Conservation (phyloP, 2,329 filamentous ascomycete species). For the Exophiala phaeomuriformis region DNA sequence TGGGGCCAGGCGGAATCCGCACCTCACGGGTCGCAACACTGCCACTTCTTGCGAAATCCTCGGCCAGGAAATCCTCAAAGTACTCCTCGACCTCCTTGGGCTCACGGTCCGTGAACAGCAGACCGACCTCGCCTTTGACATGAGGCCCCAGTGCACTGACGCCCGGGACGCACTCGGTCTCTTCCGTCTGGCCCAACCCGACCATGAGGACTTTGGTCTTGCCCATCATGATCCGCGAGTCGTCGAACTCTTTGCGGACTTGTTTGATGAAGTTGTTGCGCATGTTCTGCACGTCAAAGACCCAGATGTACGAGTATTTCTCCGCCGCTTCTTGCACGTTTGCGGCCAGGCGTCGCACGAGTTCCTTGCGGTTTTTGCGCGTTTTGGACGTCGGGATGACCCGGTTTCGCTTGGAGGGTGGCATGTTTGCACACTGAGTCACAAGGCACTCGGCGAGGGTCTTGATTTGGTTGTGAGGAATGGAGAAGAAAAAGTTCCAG, state of each 20-base stretch:
- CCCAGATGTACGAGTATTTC: conserved; percentile 82
- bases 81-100: conserved; percentile 61
- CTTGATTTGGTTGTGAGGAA: too few relatives aligned
- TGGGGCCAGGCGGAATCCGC: conserved; percentile 71
- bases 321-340: conserved; percentile 80
- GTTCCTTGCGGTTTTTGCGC: conserved; percentile 79
- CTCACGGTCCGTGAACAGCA: conserved; percentile 79
- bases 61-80: conserved; percentile 64
- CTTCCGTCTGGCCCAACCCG: conserved; percentile 71
- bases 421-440: conserved; percentile 52
- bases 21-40: conserved; percentile 66
- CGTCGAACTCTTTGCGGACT: conserved; percentile 32
- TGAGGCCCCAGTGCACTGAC: conserved; percentile 62
- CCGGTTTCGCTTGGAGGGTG: conserved; percentile 89
- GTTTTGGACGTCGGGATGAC: conserved; percentile 87
- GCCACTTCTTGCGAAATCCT: conserved; percentile 88
- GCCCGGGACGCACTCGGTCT: conserved; percentile 73
- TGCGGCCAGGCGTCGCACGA: conserved; percentile 76
- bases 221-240: conserved; percentile 76
- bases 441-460: neutral
- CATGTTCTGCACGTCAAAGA: conserved; percentile 94
- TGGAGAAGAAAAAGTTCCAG: too few relatives aligned
- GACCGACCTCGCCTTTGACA: conserved; percentile 74
- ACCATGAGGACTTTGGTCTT: conserved; percentile 99
- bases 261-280: conserved; percentile 66